phyloP scores from a whole-genome alignment of 192 early-diverging fungal genomes.

The Mortierella antarctica region DNA sequence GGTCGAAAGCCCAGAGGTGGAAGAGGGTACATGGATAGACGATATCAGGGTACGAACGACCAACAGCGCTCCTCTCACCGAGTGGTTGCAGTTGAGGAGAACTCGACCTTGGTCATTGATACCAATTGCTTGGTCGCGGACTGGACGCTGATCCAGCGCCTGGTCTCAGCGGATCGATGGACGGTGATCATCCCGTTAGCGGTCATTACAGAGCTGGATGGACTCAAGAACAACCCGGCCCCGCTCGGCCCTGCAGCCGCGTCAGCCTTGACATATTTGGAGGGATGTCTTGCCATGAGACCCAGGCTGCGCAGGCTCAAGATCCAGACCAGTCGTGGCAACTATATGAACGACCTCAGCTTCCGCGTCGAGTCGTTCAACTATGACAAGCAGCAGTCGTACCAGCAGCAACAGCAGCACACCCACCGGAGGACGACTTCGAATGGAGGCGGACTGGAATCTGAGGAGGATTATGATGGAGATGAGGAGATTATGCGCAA shows the following conservation, averaged over 20 bases:
- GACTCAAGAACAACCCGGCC: slow-evolving; percentile 59
- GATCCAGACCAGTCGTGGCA: slow-evolving; percentile 67
- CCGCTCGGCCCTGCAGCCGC: slow-evolving; percentile 60
- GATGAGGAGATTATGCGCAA: slow-evolving; percentile 62
- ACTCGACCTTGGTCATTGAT: slow-evolving; percentile 62
- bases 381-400: slow-evolving; percentile 51
- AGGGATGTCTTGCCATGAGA: slow-evolving; percentile 47
- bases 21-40: slow-evolving; percentile 13
- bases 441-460: slow-evolving; percentile 1
- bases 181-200: slow-evolving; percentile 64
- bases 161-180: slow-evolving; percentile 60
- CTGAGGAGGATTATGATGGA: slow-evolving; percentile 44
- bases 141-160: slow-evolving; percentile 53
- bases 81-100: slow-evolving; percentile 47
- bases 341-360: slow-evolving; percentile 64
- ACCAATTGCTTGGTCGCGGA: slow-evolving; percentile 70
- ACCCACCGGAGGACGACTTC: slow-evolving; percentile 19
- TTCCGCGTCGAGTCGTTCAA: slow-evolving; percentile 64
- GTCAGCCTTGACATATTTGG: slow-evolving; percentile 58
- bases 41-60: background rate
- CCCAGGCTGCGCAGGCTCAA: slow-evolving; percentile 54
- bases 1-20: slow-evolving; percentile 19
- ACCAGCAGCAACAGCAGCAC: slow-evolving; percentile 14
- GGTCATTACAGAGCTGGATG: slow-evolving; percentile 69
- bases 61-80: slow-evolving; percentile 5